These are phyloP conservation scores for Nyctanthes arbortristis DNA, from an alignment of 257 asterid species.

Conservation along the genomic window DNA sequence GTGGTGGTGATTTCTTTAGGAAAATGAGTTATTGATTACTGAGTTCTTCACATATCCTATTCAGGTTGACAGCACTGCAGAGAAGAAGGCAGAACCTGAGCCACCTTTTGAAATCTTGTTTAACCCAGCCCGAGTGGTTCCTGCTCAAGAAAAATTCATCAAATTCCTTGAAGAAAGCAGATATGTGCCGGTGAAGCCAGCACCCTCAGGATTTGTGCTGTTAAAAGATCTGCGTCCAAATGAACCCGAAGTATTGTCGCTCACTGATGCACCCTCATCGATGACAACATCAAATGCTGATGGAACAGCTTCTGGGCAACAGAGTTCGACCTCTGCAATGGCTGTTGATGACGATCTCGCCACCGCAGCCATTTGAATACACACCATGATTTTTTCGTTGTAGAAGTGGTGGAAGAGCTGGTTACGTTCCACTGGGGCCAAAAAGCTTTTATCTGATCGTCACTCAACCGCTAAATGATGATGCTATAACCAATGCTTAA, in stretches of 20 bases:
- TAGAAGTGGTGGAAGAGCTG: background rate
- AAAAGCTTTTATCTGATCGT: background rate
- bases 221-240: slow-evolving; percentile 73
- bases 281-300: slow-evolving; percentile 50
- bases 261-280: slow-evolving; percentile 79
- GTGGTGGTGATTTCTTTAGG: background rate
- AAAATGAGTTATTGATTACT: background rate
- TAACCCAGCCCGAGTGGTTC: slow-evolving; percentile 94
- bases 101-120: slow-evolving; percentile 70
- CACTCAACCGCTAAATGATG: background rate
- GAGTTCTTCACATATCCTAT: background rate
- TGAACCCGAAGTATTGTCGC: slow-evolving; percentile 74
- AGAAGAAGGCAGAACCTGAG: slow-evolving; percentile 80
- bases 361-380: slow-evolving; percentile 90
- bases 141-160: slow-evolving; percentile 81
- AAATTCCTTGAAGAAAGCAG: slow-evolving; percentile 78
- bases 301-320: slow-evolving; percentile 57
- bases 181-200: slow-evolving; percentile 79
- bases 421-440: background rate
- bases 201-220: slow-evolving; percentile 88
- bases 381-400: slow-evolving; percentile 36
- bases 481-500: background rate
- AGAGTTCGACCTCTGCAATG: slow-evolving; percentile 64
- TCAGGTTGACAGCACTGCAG: slow-evolving; percentile 66
- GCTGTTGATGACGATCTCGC: slow-evolving; percentile 92